These are phyloP conservation scores for Stellera chamaejasme DNA, from an alignment of 345 rosid species.

Conservation along the genomic window DNA sequence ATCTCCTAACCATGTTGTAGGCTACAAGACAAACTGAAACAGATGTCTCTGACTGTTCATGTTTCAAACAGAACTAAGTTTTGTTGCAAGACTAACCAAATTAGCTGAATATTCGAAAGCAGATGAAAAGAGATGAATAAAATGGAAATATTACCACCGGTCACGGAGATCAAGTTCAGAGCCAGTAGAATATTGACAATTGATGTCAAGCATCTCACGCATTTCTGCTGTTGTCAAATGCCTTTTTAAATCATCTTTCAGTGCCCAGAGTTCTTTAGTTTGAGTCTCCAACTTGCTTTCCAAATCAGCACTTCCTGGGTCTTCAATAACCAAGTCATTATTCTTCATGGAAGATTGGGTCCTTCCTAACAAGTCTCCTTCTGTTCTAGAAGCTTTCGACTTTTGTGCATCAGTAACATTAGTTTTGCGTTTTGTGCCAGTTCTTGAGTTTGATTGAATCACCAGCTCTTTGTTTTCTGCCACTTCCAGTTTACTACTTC, in stretches of 20 bases:
- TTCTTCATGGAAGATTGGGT: slow-evolving; percentile 17
- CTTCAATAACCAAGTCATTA: slow-evolving; percentile 9
- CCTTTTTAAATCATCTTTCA: slow-evolving; percentile 83
- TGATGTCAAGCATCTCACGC: slow-evolving; percentile 74
- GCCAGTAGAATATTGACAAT: slow-evolving; percentile 73
- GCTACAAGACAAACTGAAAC: too few species aligned
- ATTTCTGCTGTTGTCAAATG: slow-evolving; percentile 62
- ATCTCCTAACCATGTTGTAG: too few species aligned
- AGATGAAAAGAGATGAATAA: background rate
- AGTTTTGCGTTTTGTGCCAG: slow-evolving; percentile 56
- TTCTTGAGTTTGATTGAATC: slow-evolving; percentile 28
- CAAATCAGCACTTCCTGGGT: slow-evolving; percentile 22
- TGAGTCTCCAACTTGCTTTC: slow-evolving; percentile 67
- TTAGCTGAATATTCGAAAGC: background rate
- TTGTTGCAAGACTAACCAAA: background rate
- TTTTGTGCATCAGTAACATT: slow-evolving; percentile 32
- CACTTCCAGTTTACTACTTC: slow-evolving; percentile 23
- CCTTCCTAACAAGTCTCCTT: slow-evolving; percentile 33
- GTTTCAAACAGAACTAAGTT: background rate
- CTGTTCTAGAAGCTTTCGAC: slow-evolving; percentile 47
- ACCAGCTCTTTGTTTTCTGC: slow-evolving; percentile 21
- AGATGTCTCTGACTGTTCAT: too few species aligned
- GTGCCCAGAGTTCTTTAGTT: slow-evolving; percentile 70
- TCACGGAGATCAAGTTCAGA: slow-evolving; percentile 89
- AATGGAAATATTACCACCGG: slow-evolving; percentile 45